Evolutionary conservation across 768 basidiomycete species (phyloP).

Genomic region (Mycena capillaripes): DNA sequence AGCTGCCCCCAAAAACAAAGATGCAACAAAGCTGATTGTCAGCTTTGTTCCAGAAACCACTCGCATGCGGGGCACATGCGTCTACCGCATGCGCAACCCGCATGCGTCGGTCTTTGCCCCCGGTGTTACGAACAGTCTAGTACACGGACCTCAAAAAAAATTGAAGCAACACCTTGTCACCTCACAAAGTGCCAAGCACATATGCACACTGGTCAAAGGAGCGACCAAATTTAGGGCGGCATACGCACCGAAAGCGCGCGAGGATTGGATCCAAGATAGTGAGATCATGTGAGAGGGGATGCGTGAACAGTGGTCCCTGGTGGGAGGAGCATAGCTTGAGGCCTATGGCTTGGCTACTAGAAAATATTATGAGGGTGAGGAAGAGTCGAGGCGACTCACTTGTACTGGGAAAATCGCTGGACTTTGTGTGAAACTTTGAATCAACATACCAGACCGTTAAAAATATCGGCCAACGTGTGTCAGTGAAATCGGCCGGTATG

Average conservation of each 20-base stretch:
- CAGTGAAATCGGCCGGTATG: not conserved
- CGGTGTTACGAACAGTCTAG: too few species aligned
- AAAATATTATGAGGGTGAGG: not conserved
- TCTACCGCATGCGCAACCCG: too few species aligned
- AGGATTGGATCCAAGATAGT: not conserved
- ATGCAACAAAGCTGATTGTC: too few species aligned
- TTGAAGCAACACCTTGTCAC: not conserved
- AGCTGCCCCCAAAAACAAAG: too few species aligned
- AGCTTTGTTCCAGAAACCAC: too few species aligned
- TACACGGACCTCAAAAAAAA: too few species aligned
- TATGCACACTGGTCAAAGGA: not conserved
- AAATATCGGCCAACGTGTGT: not conserved
- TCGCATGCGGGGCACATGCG: too few species aligned
- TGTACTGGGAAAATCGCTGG: not conserved
- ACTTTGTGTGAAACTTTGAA: not conserved
- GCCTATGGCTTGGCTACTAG: not conserved
- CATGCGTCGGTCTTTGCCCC: too few species aligned
- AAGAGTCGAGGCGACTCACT: not conserved
- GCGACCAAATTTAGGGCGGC: not conserved
- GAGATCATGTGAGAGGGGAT: not conserved
- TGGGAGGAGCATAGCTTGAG: not conserved
- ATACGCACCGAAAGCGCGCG: not conserved
- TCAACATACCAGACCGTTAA: not conserved
- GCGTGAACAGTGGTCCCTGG: not conserved
- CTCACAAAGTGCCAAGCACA: not conserved